Percentiles rank a stretch among this genome's conserved stretches.
Conservation (phyloP, 148 eudicot genomes). For the Polygonum aviculare region DNA sequence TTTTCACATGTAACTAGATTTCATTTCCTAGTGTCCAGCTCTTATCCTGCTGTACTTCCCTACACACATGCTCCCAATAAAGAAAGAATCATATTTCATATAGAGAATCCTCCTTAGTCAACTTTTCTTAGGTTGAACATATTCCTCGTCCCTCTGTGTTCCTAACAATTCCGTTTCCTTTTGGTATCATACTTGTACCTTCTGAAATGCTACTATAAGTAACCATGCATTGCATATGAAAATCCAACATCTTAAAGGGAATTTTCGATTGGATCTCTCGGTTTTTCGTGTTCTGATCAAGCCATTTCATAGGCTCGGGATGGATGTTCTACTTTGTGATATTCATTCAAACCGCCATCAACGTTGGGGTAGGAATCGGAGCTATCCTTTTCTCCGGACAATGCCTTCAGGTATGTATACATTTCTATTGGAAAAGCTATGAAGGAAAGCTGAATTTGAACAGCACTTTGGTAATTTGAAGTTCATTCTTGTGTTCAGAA, state of each 20-base stretch:
- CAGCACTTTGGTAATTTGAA: background rate
- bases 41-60: no score
- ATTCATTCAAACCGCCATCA: constrained; percentile 80
- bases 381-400: constrained; percentile 76
- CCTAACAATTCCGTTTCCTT: no score
- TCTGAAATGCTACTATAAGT: no score
- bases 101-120: background rate
- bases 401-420: constrained; percentile 63
- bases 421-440: no score
- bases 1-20: no score
- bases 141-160: no score
- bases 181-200: background rate
- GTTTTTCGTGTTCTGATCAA: background rate
- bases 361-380: constrained; percentile 79
- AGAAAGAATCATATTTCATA: background rate
- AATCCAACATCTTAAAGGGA: background rate
- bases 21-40: no score
- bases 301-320: constrained; percentile 47
- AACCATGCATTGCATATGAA: no score
- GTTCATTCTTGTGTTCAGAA: background rate
- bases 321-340: constrained; percentile 93
- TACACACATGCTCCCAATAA: background rate
- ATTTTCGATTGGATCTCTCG: background rate
- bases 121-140: no score
- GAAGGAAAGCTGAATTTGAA: background rate